Base-by-base conservation (phyloP, 2,329 filamentous ascomycete genomes). In the Cucurbitaria berberidis region DNA sequence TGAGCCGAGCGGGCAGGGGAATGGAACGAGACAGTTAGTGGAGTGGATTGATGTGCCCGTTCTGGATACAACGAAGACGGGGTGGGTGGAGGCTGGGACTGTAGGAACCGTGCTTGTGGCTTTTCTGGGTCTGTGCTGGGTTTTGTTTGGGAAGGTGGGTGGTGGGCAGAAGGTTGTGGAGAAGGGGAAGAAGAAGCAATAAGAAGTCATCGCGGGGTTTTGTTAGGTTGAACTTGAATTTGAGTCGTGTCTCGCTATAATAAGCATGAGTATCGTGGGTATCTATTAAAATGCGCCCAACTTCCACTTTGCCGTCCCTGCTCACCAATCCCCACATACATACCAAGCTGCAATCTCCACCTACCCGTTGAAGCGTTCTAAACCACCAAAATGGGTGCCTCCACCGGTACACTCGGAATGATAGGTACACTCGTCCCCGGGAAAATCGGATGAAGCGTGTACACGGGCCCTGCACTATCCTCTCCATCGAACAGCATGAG, bases 401-500 rank as follows among this genome's bases (percentile, higher is more conserved):
- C 61, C 18, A 67, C 58, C 19, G 68, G 68, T 29, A 67, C 45
- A 38, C 59, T 51, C 7, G 48, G 55, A 15, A 72, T 60, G 13
- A 64, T 60, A 1, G 67, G 66, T 10, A 71, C 45, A 7, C 64
- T 58, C 11, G 63, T 62, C 15, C 62, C 65, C 4, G 60, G 57
- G 45, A 83, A 83, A 59, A 83, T 80, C 0, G 91, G 90, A 70
- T 96, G 91, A 36, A 98, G 80, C 1, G 91, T 84, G 72, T 95
- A 96, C 61, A 95, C 87, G 1, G 86, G 86, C 0, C 89, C 90
- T 60, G 90, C 85, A 75, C 90, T 89, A 40, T 82, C 84, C 63
- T 91, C 89, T 13, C 93, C 93, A 73, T 98, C 92, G 67, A 98
- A 96, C 18, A 98, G 80, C 44, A 96, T 84, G 73, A 96, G 86